phyloP scores from a whole-genome alignment of 306 rosid species.

The Clitoria ternatea region DNA sequence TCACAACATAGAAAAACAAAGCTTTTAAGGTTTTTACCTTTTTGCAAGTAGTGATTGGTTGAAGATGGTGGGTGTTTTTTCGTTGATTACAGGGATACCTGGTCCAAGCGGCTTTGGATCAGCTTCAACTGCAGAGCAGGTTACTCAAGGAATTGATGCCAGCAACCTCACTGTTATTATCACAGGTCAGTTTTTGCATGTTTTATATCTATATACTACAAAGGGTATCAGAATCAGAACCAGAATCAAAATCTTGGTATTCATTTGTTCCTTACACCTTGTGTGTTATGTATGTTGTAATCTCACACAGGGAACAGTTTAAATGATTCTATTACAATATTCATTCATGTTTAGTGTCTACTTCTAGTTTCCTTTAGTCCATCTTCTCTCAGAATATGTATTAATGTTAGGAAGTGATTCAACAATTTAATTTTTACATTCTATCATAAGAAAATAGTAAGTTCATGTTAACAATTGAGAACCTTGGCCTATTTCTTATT shows the following conservation, averaged over 20 bases:
- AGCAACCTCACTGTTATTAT: slow-evolving; percentile 66
- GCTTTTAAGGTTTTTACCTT: background rate
- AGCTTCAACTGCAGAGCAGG: slow-evolving; percentile 82
- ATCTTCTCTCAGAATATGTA: background rate
- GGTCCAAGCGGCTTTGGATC: slow-evolving; percentile 92
- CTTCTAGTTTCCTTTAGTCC: background rate
- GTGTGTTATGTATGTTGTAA: too few species aligned
- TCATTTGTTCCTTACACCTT: background rate
- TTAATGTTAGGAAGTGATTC: too few species aligned
- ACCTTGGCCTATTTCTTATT: too few species aligned
- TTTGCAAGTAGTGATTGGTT: background rate
- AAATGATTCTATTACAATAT: background rate
- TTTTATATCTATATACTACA: too few species aligned
- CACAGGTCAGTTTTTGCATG: slow-evolving; percentile 44
- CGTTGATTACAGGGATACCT: slow-evolving; percentile 54
- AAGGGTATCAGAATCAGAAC: too few species aligned
- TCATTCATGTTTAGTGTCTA: too few species aligned
- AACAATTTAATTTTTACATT: too few species aligned
- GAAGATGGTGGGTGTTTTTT: slow-evolving; percentile 38
- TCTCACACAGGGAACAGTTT: background rate
- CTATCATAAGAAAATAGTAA: too few species aligned
- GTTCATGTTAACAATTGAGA: too few species aligned
- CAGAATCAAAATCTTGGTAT: background rate
- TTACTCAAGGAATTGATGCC: slow-evolving; percentile 74
- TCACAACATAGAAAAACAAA: background rate